phyloP scores from a whole-genome alignment of 495 filamentous ascomycete genomes.

The Daldinia bambusicola region DNA sequence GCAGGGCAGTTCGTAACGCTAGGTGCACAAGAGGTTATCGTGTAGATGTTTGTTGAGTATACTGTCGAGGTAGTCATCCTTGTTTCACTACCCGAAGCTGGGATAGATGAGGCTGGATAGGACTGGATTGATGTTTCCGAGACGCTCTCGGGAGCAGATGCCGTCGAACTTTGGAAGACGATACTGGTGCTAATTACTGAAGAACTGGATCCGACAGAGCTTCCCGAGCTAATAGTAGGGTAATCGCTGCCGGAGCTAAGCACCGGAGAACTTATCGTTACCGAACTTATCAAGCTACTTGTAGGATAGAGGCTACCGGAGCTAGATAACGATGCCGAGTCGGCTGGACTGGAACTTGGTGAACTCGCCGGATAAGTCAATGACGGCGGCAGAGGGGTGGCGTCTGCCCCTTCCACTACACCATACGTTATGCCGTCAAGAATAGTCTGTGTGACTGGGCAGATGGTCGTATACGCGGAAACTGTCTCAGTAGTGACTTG shows the following conservation, averaged over 20 bases:
- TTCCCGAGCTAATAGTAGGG: slow-evolving; percentile 6
- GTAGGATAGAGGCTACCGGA: slow-evolving; percentile 6
- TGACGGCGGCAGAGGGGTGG: slow-evolving; percentile 1
- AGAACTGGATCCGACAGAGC: slow-evolving; percentile 6
- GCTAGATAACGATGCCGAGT: slow-evolving; percentile 14
- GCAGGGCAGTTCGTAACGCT: slow-evolving; percentile 70
- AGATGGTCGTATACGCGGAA: slow-evolving; percentile 55
- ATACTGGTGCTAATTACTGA: slow-evolving; percentile 28
- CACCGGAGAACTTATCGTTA: slow-evolving; percentile 12
- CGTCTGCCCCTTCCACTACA: slow-evolving; percentile 14
- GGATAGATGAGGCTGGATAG: slow-evolving; percentile 49
- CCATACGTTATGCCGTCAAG: slow-evolving; percentile 47
- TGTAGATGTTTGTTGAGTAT: slow-evolving; percentile 66
- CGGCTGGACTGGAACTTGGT: slow-evolving; percentile 6
- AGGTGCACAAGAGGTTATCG: slow-evolving; percentile 67
- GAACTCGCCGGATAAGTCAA: slow-evolving; percentile 20
- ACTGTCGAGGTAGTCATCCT: slow-evolving; percentile 67
- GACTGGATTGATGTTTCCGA: slow-evolving; percentile 13
- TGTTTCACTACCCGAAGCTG: slow-evolving; percentile 46
- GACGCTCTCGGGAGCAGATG: neutral
- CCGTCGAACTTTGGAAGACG: slow-evolving; percentile 30
- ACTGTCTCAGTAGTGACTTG: slow-evolving; percentile 50
- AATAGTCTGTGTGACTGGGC: slow-evolving; percentile 54
- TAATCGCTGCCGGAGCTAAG: slow-evolving; percentile 11
- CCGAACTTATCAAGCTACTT: slow-evolving; percentile 10